Base-by-base conservation (phyloP, 225 moss, liverwort and hornwort species). In the Pseudoscleropodium purum region DNA sequence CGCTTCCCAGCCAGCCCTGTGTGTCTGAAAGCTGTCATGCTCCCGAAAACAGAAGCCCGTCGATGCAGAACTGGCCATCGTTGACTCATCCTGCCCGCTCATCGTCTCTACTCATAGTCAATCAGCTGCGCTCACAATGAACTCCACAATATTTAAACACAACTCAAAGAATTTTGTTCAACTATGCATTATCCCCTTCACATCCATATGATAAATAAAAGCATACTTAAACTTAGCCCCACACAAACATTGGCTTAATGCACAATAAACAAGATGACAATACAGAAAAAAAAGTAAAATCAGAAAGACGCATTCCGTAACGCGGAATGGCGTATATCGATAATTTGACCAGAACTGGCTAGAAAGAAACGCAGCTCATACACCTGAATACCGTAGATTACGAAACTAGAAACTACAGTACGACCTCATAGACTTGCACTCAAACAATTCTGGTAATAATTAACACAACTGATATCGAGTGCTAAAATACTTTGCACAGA, bases 21-120 rank as follows among this genome's bases (percentile, higher is more conserved):
- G 89, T 93, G 92, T 82, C 91, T 92, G 87, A 95, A 89, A 90
- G 91, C 93, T 81, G 87, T 90, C 92, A 95, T 91, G 86, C 91
- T 92, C 90, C 84, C 88, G 79, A 89, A 84, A 89, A 86, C 89
- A 86, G 89, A 91, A 84, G 93, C 92, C 20, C 91, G 88, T 84
- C 94, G 91, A 89, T 92, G 93, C 86, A 92, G 81, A 76, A 82
- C 80, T 59, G 88, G 89, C 91, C 93, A 93, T 90, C 90, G 88
- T 75, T 93, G 92, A 89, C 74, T 93, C 94, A 95, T 95, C 83
- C 91, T 95, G 91, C 90, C 89, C 80, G 81, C 56, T 88, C 94
- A 86, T 95, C 87, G 81, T 90, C 87, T 70, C 87, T 89, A 77
- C 80, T 89, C 94, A 95, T 92, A 88, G 63, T 89, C 91, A 47